Evolutionary conservation across 2,329 filamentous ascomycete genomes (phyloP), one percentile per base, ranked within the genome.

Genomic region (Aspergillus sp.): DNA sequence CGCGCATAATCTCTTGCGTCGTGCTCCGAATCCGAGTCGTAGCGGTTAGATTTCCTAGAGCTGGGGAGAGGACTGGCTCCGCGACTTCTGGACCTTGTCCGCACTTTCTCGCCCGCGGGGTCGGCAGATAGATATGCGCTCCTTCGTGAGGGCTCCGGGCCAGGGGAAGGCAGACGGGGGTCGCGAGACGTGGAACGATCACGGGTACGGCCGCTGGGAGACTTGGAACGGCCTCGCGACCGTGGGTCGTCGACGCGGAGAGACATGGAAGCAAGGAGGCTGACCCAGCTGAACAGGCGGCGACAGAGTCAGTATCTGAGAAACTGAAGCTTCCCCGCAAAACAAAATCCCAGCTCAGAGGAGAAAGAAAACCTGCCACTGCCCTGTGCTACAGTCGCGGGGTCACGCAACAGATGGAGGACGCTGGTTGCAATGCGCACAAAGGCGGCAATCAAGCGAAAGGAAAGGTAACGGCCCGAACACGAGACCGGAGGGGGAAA

Each of bases 151-250:
- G 62, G 59, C 25, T 70, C 63, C 58, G 70, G 64, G 11, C 69
- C 65, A 21, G 72, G 69, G 25, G 69, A 70, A 12, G 72, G 67
- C 12, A 62, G 66, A 45, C 76, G 72, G 52, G 58, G 67, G 60
- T 78, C 75, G 69, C 76, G 76, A 65, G 77, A 78, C 53, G 71
- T 71, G 46, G 77, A 78, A 58, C 75, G 75, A 44, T 78, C 76
- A 45, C 73, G 68, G 60, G 64, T 70, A 33, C 72, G 70, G 27
- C 76, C 74, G 56, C 72, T 66, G 35, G 77, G 77, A 35, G 77
- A 79, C 61, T 75, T 79, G 60, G 77, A 79, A 55, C 78, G 73
- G 60, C 72, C 73, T 56, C 77, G 76, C 62, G 74, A 74, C 66
- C 74, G 73, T 66, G 74, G 69, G 63, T 76, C 74, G 56, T 71